Evolutionary conservation across 306 rosid species (phyloP), one percentile per base, ranked within the genome.

Genomic region (Acmispon strigosus): DNA sequence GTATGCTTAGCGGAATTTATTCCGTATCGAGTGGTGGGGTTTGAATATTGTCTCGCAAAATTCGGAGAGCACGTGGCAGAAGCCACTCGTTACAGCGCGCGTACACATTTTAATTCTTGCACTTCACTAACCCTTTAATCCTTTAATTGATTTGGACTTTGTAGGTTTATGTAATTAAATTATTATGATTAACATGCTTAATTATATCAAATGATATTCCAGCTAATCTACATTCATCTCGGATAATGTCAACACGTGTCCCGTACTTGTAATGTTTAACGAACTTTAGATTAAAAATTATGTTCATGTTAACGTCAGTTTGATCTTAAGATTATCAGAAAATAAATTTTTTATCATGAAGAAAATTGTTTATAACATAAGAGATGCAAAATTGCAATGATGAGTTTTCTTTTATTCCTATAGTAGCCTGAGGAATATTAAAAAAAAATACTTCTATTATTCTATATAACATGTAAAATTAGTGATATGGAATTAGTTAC

Each of bases 21-120:
- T 84, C 87, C 81, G 83, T 69, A 80, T 74, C 32, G 1, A 50
- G 77, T 69, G 80, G 80, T 69, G 75, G 77, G 60, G 77, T 66
- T 80, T 75, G 77, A 75, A 63, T 55, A 37, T 48, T 75, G 81
- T 80, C 76, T 70, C 65, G 74, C 18, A 27, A 69, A 72, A 80
- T 63, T 70, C 43, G 70, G 65, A 50, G 70, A 37, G 16, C 74
- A 74, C 45, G 82, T 62, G 85, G 69, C 76, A 17, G 44, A 62
- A 13, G 58, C 73, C 74, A 50, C 51, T 13, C 22, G 39, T 15
- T 1, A 16, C 7, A 45, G 15, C 63, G 48, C 78, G 75, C 81
- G 75, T 80, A 13, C 7, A n/a, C 65, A 39, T 18, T 65, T 70
- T 76, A 52, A 59, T 39, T 8, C 78, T 75, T 69, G 36, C 66